Evolutionary conservation across 768 basidiomycete genomes (phyloP).

Genomic region (Russula abietina): DNA sequence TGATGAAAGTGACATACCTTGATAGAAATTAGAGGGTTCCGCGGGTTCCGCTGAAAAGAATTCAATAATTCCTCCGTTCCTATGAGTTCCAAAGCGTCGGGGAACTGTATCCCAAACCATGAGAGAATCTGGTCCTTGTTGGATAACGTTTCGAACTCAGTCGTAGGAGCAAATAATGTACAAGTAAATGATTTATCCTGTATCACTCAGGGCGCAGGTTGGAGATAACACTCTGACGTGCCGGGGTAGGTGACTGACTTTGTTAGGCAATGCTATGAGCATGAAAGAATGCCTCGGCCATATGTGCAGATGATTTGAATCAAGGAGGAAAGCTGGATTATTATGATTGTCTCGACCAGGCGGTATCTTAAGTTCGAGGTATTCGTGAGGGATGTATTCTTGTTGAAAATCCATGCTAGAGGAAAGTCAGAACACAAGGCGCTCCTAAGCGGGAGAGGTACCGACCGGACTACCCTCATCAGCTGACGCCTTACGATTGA

Average conservation of each 20-base stretch:
- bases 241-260: constrained; percentile 49
- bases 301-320: constrained; percentile 95
- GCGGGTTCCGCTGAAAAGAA: constrained; percentile 79
- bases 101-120: constrained; percentile 83
- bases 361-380: constrained; percentile 94
- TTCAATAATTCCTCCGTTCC: constrained; percentile 71
- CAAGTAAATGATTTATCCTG: constrained; percentile 95
- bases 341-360: constrained; percentile 59
- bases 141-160: constrained; percentile 63
- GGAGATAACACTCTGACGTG: constrained; percentile 18
- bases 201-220: constrained; percentile 20
- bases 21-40: constrained; percentile 85
- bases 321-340: constrained; percentile 70
- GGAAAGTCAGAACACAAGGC: constrained; percentile 25
- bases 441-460: constrained; percentile 31
- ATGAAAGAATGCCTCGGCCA: constrained; percentile 99
- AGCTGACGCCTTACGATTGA: constrained; percentile 86
- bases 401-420: constrained; percentile 90
- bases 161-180: constrained; percentile 86
- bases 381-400: constrained; percentile 92
- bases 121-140: constrained; percentile 49
- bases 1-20: constrained; percentile 55
- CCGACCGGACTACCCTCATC: constrained; percentile 90
- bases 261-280: constrained; percentile 97
- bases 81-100: constrained; percentile 80